Evolutionary conservation across 306 rosid species (phyloP).

Genomic region (Elaeagnus macrophylla): DNA sequence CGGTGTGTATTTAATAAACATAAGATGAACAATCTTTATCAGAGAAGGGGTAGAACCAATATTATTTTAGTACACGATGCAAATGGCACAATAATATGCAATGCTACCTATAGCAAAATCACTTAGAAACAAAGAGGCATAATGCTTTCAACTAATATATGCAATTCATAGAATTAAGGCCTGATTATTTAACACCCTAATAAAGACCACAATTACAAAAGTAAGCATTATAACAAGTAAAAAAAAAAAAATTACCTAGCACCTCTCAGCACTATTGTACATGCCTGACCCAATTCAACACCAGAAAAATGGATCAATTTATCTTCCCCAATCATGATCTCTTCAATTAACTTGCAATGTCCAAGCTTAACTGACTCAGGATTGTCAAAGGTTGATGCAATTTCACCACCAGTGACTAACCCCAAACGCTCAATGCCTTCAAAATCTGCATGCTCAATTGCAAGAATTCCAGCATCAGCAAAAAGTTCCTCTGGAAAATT

Average conservation of each 20-base stretch:
- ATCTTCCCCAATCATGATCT: constrained; percentile 96
- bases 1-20: no score
- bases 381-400: constrained; percentile 92
- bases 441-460: constrained; percentile 99
- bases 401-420: constrained; percentile 89
- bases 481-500: constrained; percentile 96
- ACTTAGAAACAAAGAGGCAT: no score
- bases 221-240: no score
- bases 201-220: no score
- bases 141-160: no score
- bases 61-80: no score
- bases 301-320: constrained; percentile 93
- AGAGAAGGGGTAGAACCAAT: no score
- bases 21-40: no score
- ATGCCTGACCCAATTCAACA: constrained; percentile 93
- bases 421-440: constrained; percentile 92
- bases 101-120: no score
- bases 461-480: constrained; percentile 92
- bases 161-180: no score
- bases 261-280: constrained; percentile 83
- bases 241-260: constrained; percentile 47
- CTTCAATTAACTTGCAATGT: constrained; percentile 79
- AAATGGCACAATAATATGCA: no score
- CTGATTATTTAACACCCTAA: no score
- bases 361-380: constrained; percentile 97